These are phyloP conservation scores for Arachis stenosperma DNA, from an alignment of 306 rosid genomes.

Conservation along the genomic window DNA sequence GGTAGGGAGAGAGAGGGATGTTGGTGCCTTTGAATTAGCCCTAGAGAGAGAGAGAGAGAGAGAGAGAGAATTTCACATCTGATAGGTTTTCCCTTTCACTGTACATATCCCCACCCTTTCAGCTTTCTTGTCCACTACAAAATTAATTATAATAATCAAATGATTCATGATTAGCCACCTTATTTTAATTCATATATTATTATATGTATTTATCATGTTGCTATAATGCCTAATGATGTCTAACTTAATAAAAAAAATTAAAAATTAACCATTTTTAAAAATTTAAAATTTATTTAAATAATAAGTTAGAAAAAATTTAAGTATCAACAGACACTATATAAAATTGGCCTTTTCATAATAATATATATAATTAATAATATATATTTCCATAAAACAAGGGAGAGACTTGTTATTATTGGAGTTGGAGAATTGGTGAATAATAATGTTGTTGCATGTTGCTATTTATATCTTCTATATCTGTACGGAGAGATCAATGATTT, in stretches of 20 bases:
- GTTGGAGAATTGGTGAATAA: not conserved
- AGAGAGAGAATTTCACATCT: constrained; percentile 53
- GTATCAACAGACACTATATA: too few relatives aligned
- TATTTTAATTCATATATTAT: not conserved
- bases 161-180: constrained; percentile 18
- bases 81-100: constrained; percentile 48
- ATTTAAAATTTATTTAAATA: too few relatives aligned
- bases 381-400: constrained; percentile 37
- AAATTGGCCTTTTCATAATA: too few relatives aligned
- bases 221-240: too few relatives aligned
- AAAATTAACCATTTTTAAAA: too few relatives aligned
- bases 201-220: too few relatives aligned
- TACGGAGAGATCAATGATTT: not conserved
- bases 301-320: too few relatives aligned
- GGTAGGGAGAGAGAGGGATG: not conserved
- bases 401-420: constrained; percentile 17
- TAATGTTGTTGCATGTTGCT: constrained; percentile 7
- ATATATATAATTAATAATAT: too few relatives aligned
- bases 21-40: not conserved
- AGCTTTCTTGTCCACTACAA: constrained; percentile 58
- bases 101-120: constrained; percentile 30
- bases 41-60: constrained; percentile 11
- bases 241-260: too few relatives aligned
- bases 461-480: not conserved
- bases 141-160: constrained; percentile 37